These are phyloP conservation scores for Ophiocordyceps camponoti-saundersi DNA, from an alignment of 2,329 filamentous ascomycete species.

Conservation along the genomic window DNA sequence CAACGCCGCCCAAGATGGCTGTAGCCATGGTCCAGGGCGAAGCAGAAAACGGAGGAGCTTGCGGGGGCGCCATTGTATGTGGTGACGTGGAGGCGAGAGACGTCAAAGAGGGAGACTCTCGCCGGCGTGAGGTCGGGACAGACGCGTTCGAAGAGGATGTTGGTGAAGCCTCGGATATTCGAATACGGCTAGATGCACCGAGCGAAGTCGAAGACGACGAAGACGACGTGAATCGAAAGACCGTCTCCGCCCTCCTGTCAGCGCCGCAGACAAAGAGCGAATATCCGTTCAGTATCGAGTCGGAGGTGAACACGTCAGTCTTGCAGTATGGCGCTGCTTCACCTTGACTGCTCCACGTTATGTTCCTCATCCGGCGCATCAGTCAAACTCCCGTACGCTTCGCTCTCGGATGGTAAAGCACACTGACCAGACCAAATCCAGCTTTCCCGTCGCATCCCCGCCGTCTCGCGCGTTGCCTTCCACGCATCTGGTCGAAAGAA, in stretches of 20 bases:
- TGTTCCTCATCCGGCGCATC: not conserved
- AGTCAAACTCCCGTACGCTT: not conserved
- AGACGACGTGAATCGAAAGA: slow-evolving; percentile 3
- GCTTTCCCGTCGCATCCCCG: not conserved
- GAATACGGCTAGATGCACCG: not conserved
- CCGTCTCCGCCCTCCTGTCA: slow-evolving; percentile 5
- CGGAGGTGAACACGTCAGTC: slow-evolving; percentile 6
- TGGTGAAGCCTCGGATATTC: not conserved
- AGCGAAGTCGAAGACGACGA: not conserved
- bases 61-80: not conserved
- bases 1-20: slow-evolving; percentile 4
- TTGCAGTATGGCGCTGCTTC: slow-evolving; percentile 6
- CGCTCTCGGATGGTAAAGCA: not conserved
- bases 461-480: slow-evolving; percentile 1
- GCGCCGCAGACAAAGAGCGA: slow-evolving; percentile 8
- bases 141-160: not conserved
- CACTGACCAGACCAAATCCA: slow-evolving; percentile 4
- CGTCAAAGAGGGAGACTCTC: not conserved
- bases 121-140: not conserved
- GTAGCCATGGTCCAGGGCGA: slow-evolving; percentile 1
- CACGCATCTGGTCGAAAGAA: slow-evolving; percentile 5
- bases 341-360: not conserved
- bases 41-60: not conserved
- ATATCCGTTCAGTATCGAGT: slow-evolving; percentile 4
- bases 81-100: not conserved